Evolutionary conservation across 2,329 filamentous ascomycete genomes (phyloP), one percentile per base, ranked within the genome.

Genomic region (Coleophoma cylindrospora): DNA sequence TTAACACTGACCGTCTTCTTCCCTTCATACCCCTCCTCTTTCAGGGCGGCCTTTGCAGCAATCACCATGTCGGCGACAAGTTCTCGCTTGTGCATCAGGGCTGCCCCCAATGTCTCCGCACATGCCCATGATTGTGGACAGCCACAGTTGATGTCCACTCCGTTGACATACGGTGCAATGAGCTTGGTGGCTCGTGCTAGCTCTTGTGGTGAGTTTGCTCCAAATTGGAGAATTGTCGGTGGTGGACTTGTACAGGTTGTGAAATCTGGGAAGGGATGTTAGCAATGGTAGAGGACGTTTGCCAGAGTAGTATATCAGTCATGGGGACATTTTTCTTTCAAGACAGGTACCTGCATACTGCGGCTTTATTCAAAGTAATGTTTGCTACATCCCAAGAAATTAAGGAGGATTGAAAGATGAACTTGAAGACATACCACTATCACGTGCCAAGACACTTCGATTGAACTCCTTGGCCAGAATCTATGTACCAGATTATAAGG

Each of bases 51-150:
- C 50, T 83, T 77, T 15, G 81, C 81, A 51, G 77, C 76, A 27
- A 74, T 62, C 0, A 87, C 77, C 74, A 88, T 86, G 52, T 81
- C 77, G 3, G 79, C 74, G n/a, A 88, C 84, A 3, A 85, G 71
- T 56, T 82, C 79, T 9, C 82, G 77, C 45, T 74, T 70, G 41
- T 80, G 74, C 83, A 88, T 87, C 34, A 89, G 70, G n/a, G 81
- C 81, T 4, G 84, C 85, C 5, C 85, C 85, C 3, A 89, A 72
- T 1, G 74, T 80, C 64, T 84, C 81, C 40, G 83, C 79, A 59
- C 85, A 85, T 0, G 85, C 84, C 85, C 85, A 88, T 6, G 79
- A 79, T 66, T 89, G 85, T 8, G 85, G 85, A 60, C 85, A 89
- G 11, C 85, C 85, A 64, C 85, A 89, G 68, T 88, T 88, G 38